Conservation (phyloP, 2,329 filamentous ascomycete genomes). For the Albifimbria verrucaria region DNA sequence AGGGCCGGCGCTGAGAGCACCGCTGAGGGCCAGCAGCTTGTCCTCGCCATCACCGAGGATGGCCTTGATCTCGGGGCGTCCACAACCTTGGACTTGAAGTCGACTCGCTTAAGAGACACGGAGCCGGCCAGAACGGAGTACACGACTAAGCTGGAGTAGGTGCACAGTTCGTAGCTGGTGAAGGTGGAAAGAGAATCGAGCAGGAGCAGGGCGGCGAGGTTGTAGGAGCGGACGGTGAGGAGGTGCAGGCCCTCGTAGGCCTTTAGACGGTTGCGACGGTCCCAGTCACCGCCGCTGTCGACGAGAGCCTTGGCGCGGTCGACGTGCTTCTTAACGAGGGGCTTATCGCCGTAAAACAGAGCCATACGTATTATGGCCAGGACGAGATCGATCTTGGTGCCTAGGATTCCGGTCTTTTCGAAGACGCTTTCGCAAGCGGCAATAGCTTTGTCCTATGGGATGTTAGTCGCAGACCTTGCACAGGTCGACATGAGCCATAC, state of each 20-base stretch:
- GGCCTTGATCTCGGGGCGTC: constrained; percentile 98
- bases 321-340: constrained; percentile 88
- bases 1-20: constrained; percentile 76
- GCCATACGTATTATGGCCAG: constrained; percentile 94
- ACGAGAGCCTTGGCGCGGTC: constrained; percentile 87
- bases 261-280: constrained; percentile 96
- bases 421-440: constrained; percentile 89
- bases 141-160: constrained; percentile 89
- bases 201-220: constrained; percentile 82
- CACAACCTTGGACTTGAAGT: constrained; percentile 99
- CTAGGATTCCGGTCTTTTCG: constrained; percentile 95
- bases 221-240: constrained; percentile 88
- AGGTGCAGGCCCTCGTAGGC: constrained; percentile 95
- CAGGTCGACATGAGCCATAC: constrained; percentile 39
- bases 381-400: constrained; percentile 95
- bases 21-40: constrained; percentile 77
- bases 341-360: constrained; percentile 92
- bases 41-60: constrained; percentile 89
- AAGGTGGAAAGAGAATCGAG: constrained; percentile 98
- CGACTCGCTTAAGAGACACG: constrained; percentile 89
- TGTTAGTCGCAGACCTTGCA: constrained; percentile 7
- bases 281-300: constrained; percentile 96
- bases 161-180: constrained; percentile 97
- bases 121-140: constrained; percentile 95
- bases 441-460: constrained; percentile 80